Evolutionary conservation across 352 stramenopile species (phyloP), one percentile per base, ranked within the genome.

Genomic region (Phytophthora cryptogea): DNA sequence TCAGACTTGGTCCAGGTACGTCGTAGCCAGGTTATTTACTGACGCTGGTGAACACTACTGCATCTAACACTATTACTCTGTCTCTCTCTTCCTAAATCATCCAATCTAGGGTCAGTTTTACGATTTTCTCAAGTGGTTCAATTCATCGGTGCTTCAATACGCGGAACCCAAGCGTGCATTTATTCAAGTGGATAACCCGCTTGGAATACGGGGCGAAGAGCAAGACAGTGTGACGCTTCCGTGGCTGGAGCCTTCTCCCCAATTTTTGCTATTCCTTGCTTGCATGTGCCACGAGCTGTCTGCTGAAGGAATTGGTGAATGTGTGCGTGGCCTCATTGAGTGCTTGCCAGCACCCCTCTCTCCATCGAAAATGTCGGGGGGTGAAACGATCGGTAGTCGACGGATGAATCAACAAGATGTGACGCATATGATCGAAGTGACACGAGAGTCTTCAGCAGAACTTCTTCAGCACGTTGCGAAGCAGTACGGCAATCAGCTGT

Each of bases 111-210:
- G 64, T 4, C 80, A 91, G 63, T 92, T 95, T 48, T 92, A 89
- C 59, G 61, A 80, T 37, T 93, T 92, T 43, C 53, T 95, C 2
- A 86, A 87, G 54, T 95, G 86, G 86, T 90, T 93, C 44, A 93
- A 90, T 49, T 48, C 51, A 5, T 68, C 77, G 0, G 57, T 87
- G 42, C 51, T 90, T 11, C 75, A 71, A 57, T 95, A 91, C 72
- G 84, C 78, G 8, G 83, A 93, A 37, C 72, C 78, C 1, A 88
- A 87, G 56, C 78, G 83, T 2, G 78, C 79, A 27, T 90, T 89
- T 54, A 47, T 44, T 20, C 53, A 28, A 37, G 14, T 16, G 10
- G 23, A 59, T 17, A 17, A 5, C 4, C 20, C 37, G 8, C 30
- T 45, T 35, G 31, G 30, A 52, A 36, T 27, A 33, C 16, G 42